phyloP scores from a whole-genome alignment of 2,329 filamentous ascomycete species.

The Purpureocillium lavendulum region DNA sequence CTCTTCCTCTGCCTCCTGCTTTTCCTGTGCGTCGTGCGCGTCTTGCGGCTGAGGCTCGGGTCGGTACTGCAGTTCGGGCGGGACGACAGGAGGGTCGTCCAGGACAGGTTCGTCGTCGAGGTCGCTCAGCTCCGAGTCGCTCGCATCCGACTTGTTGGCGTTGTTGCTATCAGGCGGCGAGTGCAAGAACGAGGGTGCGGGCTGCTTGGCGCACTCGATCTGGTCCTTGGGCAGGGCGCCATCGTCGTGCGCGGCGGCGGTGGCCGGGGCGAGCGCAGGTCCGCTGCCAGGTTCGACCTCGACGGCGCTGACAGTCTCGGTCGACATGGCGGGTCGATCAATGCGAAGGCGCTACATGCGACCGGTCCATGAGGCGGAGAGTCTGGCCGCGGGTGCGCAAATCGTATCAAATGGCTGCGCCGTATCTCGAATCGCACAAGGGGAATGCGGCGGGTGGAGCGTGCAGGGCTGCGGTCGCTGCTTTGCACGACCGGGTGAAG shows the following conservation, averaged over 20 bases:
- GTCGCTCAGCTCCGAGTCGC: slow-evolving; percentile 59
- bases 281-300: slow-evolving; percentile 6
- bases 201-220: slow-evolving; percentile 25
- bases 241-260: slow-evolving; percentile 15
- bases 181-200: slow-evolving; percentile 41
- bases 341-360: slow-evolving; percentile 26
- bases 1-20: slow-evolving; percentile 33
- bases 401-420: background rate
- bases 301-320: slow-evolving; percentile 41
- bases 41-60: slow-evolving; percentile 12
- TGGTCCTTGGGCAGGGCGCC: slow-evolving; percentile 16
- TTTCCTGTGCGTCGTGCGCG: slow-evolving; percentile 5
- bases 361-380: slow-evolving; percentile 23
- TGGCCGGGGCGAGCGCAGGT: slow-evolving; percentile 8
- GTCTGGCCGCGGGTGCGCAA: slow-evolving; percentile 2
- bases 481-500: slow-evolving; percentile 1
- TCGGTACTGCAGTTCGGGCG: slow-evolving; percentile 14
- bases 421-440: slow-evolving; percentile 2
- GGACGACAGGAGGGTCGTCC: slow-evolving; percentile 19
- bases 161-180: slow-evolving; percentile 59
- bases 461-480: background rate
- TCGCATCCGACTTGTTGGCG: slow-evolving; percentile 48
- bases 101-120: slow-evolving; percentile 46
- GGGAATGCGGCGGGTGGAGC: background rate
- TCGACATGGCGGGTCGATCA: slow-evolving; percentile 42